Evolutionary conservation across 139 green algal species (phyloP).

Genomic region (Chlorella vulgaris): DNA sequence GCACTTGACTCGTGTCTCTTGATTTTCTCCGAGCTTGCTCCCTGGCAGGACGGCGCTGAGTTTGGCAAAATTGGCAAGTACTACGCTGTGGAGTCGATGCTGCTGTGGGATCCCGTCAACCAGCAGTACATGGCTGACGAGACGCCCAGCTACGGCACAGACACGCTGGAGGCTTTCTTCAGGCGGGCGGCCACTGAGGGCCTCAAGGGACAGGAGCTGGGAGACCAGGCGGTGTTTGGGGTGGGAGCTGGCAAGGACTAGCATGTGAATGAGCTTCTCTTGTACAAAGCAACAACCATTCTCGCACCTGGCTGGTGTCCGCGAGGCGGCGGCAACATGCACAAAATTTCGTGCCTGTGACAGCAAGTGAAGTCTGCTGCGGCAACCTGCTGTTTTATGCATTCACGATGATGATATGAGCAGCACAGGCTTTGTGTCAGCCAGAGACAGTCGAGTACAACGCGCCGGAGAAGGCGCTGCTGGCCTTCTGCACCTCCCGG

Average conservation of each 20-base stretch:
- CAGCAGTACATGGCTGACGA: conserved; percentile 79
- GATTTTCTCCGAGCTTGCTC: too few relatives aligned
- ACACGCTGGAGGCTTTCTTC: conserved; percentile 97
- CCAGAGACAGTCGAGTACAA: too few relatives aligned
- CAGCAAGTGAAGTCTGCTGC: too few relatives aligned
- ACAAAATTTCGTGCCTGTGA: too few relatives aligned
- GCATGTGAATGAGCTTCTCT: neutral
- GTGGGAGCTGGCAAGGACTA: neutral
- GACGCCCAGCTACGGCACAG: conserved; percentile 92
- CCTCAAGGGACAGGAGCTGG: conserved; percentile 90
- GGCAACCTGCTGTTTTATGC: too few relatives aligned
- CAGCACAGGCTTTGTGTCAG: too few relatives aligned
- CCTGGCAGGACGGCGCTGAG: conserved; percentile 77
- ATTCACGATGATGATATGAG: too few relatives aligned
- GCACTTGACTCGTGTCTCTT: too few relatives aligned
- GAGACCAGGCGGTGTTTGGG: conserved; percentile 75
- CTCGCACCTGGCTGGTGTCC: neutral
- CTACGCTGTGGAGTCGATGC: conserved; percentile 98
- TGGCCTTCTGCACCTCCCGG: too few relatives aligned
- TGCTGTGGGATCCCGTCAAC: conserved; percentile 84
- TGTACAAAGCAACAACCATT: neutral
- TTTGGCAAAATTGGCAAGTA: conserved; percentile 97
- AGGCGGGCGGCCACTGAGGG: conserved; percentile 68
- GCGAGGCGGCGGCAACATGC: too few relatives aligned
- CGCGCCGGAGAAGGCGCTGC: too few relatives aligned